These are phyloP conservation scores for Candida corydali DNA, from an alignment of 805 yeast species.

Conservation along the genomic window DNA sequence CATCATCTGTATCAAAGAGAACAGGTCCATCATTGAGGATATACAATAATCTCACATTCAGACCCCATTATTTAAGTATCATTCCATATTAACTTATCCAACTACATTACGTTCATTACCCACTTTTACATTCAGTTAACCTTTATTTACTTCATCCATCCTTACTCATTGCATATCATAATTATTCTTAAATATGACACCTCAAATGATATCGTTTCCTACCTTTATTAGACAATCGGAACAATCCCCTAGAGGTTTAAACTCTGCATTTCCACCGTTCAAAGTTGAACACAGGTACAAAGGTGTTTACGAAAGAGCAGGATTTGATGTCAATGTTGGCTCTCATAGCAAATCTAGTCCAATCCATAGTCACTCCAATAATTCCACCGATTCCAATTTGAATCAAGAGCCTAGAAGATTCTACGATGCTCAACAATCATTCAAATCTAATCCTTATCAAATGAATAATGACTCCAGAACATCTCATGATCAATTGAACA, in stretches of 20 bases:
- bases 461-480: background rate
- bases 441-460: background rate
- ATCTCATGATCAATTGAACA: background rate
- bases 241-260: constrained; percentile 21
- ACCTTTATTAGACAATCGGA: constrained; percentile 16
- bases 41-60: too few species aligned
- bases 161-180: too few species aligned
- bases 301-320: constrained; percentile 79
- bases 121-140: too few species aligned
- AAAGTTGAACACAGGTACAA: constrained; percentile 56
- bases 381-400: background rate
- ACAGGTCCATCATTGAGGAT: too few species aligned
- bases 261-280: constrained; percentile 68
- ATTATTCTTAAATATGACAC: constrained; percentile 7
- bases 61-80: too few species aligned
- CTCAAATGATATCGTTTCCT: constrained; percentile 13
- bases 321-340: constrained; percentile 52
- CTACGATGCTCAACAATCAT: background rate
- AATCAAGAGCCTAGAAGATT: background rate
- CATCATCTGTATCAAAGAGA: too few species aligned
- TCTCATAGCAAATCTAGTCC: constrained; percentile 2
- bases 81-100: too few species aligned
- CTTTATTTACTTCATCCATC: too few species aligned
- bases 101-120: too few species aligned
- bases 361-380: background rate